Evolutionary conservation across 2,329 filamentous ascomycete species (phyloP).

Genomic region (Capronia coronata): DNA sequence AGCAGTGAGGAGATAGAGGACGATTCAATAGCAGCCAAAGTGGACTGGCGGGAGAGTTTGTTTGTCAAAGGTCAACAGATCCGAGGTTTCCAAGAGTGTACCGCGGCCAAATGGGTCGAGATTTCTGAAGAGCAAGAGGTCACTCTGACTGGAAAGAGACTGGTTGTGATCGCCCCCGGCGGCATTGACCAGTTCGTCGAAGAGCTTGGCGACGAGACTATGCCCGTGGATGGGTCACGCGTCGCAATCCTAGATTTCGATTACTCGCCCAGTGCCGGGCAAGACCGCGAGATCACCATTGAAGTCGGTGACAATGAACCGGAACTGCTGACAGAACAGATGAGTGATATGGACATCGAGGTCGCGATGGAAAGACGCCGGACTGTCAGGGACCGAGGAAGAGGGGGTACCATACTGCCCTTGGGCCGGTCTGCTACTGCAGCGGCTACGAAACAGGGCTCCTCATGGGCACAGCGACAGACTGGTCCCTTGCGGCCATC

Average conservation of each 20-base stretch:
- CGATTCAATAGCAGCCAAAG: conserved; percentile 32
- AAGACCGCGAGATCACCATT: conserved; percentile 55
- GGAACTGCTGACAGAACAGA: conserved; percentile 65
- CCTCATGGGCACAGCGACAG: conserved; percentile 8
- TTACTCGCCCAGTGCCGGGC: conserved; percentile 53
- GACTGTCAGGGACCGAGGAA: conserved; percentile 40
- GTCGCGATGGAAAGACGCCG: conserved; percentile 71
- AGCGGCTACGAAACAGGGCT: conserved; percentile 13
- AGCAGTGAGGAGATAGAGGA: conserved; percentile 27
- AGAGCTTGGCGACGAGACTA: conserved; percentile 62
- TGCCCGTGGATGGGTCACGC: conserved; percentile 72
- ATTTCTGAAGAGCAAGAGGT: conserved; percentile 45
- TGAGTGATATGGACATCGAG: conserved; percentile 66
- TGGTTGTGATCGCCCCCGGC: conserved; percentile 68
- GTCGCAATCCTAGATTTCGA: conserved; percentile 69
- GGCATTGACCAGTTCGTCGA: conserved; percentile 51
- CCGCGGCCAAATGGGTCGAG: conserved; percentile 65
- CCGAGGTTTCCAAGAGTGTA: conserved; percentile 59
- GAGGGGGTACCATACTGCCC: conserved; percentile 12
- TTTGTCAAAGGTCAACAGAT: conserved; percentile 63
- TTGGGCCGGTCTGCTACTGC: conserved; percentile 40
- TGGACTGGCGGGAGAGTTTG: conserved; percentile 62
- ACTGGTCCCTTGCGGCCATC: conserved; percentile 21
- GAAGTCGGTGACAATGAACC: conserved; percentile 67
- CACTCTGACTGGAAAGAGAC: conserved; percentile 33